phyloP scores from a whole-genome alignment of 1,284 basidiomycete genomes.

The Ustilago vetiveriae region DNA sequence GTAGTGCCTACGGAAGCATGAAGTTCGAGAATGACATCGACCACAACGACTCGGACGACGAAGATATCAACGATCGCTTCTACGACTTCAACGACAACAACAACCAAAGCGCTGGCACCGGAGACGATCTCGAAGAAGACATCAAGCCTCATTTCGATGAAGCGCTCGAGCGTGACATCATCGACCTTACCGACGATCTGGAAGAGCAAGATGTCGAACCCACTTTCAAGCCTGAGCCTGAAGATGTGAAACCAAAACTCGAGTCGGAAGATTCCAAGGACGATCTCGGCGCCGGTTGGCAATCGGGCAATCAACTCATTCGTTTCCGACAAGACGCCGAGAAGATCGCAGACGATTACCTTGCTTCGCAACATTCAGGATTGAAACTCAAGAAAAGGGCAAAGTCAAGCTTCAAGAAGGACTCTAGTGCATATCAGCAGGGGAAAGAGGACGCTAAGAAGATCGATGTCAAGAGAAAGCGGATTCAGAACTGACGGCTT shows the following conservation, averaged over 20 bases:
- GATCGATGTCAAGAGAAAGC: constrained; percentile 50
- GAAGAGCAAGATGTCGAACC: constrained; percentile 16
- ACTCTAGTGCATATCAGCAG: constrained; percentile 35
- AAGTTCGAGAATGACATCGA: constrained; percentile 4
- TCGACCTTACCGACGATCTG: constrained; percentile 18
- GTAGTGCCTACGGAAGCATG: not conserved
- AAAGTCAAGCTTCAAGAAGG: constrained; percentile 27
- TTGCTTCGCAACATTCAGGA: constrained; percentile 22
- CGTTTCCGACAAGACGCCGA: constrained; percentile 46
- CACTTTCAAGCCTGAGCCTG: constrained; percentile 20
- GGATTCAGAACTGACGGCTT: constrained; percentile 34
- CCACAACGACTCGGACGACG: constrained; percentile 10
- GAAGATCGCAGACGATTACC: constrained; percentile 49
- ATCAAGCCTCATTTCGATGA: constrained; percentile 33
- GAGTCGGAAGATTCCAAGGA: constrained; percentile 12
- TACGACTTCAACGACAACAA: constrained; percentile 5
- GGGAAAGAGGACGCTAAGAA: constrained; percentile 37
- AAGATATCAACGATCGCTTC: constrained; percentile 14
- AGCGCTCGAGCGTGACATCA: constrained; percentile 10
- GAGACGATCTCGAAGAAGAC: constrained; percentile 16
- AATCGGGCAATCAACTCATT: constrained; percentile 37
- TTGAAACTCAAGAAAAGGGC: constrained; percentile 42
- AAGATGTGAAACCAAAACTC: constrained; percentile 8
- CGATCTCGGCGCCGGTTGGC: constrained; percentile 28
- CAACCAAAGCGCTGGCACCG: not conserved